Conservation (phyloP, 1,139 yeast species). For the Suhomyces choctaworum region DNA sequence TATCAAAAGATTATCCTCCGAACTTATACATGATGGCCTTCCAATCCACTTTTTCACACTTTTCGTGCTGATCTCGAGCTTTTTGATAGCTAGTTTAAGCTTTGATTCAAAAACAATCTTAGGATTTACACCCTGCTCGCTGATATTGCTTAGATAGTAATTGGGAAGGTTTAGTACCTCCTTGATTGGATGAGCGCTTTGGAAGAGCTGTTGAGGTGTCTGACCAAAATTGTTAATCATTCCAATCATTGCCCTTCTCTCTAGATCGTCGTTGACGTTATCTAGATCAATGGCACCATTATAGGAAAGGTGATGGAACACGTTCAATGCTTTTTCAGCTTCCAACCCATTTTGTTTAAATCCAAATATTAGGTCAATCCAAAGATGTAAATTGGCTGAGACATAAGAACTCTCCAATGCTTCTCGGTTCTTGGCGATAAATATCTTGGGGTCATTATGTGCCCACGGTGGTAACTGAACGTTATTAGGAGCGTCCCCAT, state of each 20-base stretch:
- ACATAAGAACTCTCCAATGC: conserved; percentile 83
- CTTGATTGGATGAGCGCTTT: conserved; percentile 59
- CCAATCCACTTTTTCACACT: conserved; percentile 47
- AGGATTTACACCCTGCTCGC: conserved; percentile 24
- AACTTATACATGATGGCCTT: conserved; percentile 37
- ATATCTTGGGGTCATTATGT: conserved; percentile 66
- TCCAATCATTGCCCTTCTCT: conserved; percentile 73
- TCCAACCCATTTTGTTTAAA: conserved; percentile 69
- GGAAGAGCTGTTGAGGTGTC: conserved; percentile 73
- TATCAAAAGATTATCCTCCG: conserved; percentile 43
- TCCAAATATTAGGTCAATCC: conserved; percentile 87
- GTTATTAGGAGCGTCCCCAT: conserved; percentile 55
- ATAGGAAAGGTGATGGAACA: conserved; percentile 79
- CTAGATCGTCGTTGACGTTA: conserved; percentile 66
- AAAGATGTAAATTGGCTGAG: conserved; percentile 66
- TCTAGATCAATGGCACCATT: conserved; percentile 81
- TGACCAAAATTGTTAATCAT: conserved; percentile 90
- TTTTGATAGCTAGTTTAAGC: conserved; percentile 35
- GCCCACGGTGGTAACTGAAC: conserved; percentile 85
- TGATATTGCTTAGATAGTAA: conserved; percentile 30
- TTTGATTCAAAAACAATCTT: conserved; percentile 38
- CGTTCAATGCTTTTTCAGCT: conserved; percentile 67
- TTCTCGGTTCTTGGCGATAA: conserved; percentile 71
- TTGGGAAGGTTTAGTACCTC: conserved; percentile 41
- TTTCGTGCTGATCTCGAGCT: conserved; percentile 40